These are phyloP conservation scores for Amphichorda felina DNA, from an alignment of 2,329 filamentous ascomycete species.

Conservation along the genomic window DNA sequence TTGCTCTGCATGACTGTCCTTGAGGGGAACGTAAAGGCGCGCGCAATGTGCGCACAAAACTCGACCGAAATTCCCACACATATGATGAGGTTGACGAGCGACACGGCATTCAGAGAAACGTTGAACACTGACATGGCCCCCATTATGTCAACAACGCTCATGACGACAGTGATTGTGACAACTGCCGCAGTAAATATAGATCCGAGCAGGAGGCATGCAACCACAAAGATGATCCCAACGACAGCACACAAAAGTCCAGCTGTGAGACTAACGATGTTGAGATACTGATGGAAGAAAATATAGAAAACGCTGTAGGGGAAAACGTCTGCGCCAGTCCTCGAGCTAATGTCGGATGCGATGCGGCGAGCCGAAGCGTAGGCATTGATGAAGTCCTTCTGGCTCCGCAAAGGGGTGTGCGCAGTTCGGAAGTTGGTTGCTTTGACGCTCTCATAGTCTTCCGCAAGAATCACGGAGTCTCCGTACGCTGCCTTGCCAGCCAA, in stretches of 20 bases:
- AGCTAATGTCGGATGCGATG: conserved; percentile 65
- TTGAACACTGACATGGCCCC: conserved; percentile 84
- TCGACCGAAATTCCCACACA: conserved; percentile 95
- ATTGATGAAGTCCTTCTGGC: conserved; percentile 84
- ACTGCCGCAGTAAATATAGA: conserved; percentile 71
- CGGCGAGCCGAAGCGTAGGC: conserved; percentile 83
- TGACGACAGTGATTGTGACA: conserved; percentile 76
- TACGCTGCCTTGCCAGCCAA: conserved; percentile 84
- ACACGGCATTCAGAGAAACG: conserved; percentile 90
- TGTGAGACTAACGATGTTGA: conserved; percentile 70
- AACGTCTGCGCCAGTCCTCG: conserved; percentile 63
- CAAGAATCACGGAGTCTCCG: conserved; percentile 69
- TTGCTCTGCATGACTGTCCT: conserved; percentile 67
- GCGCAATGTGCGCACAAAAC: conserved; percentile 93
- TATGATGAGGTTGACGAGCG: conserved; percentile 91
- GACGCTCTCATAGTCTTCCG: conserved; percentile 53
- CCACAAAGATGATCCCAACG: conserved; percentile 71
- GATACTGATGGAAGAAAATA: conserved; percentile 98
- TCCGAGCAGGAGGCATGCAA: conserved; percentile 72
- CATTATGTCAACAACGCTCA: conserved; percentile 91
- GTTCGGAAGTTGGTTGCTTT: conserved; percentile 86
- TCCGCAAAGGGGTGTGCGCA: conserved; percentile 74
- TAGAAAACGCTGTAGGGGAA: conserved; percentile 98
- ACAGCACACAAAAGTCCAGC: conserved; percentile 71
- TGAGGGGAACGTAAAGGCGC: conserved; percentile 91